A percentile compares a stretch with the other conserved stretches of the same genome.
These are phyloP conservation scores for Kuraishia piskuri DNA, from an alignment of 805 yeast species.

Conservation along the genomic window DNA sequence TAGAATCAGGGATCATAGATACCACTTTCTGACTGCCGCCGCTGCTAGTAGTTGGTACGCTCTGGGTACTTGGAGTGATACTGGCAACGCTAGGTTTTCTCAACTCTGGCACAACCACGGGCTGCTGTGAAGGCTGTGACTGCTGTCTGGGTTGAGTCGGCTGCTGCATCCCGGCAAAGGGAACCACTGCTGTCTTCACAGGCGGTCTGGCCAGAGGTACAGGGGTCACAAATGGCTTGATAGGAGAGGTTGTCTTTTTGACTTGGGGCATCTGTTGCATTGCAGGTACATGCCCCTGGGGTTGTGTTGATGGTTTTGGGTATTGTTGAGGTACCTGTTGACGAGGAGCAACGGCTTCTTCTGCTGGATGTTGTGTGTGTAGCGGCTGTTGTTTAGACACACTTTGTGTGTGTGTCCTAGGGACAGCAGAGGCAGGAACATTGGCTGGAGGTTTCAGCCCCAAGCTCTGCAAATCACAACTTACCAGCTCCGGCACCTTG, in stretches of 20 bases:
- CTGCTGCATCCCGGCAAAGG: background rate
- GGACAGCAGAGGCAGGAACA: background rate
- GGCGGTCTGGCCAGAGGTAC: background rate
- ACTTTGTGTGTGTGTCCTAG: background rate
- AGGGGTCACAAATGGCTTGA: background rate
- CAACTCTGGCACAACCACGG: background rate
- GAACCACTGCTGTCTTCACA: background rate
- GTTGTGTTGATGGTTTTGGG: too few relatives aligned
- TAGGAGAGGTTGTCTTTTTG: background rate
- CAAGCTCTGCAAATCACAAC: constrained; percentile 29
- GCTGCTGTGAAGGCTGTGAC: background rate
- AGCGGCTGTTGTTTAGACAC: background rate
- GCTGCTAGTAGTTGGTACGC: background rate
- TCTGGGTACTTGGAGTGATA: background rate
- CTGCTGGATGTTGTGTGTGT: background rate
- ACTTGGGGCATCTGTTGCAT: background rate
- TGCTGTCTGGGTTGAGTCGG: background rate
- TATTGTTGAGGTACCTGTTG: background rate
- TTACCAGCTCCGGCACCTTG: constrained; percentile 40
- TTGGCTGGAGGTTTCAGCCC: constrained; percentile 1
- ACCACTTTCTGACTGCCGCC: background rate
- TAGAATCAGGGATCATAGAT: background rate
- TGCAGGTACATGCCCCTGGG: background rate
- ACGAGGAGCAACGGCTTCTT: background rate
- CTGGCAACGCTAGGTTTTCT: background rate